Percentiles rank a stretch among this genome's conserved stretches.
Conservation (phyloP, 179 eudicot genomes). For the Amaranthus tricolor region DNA sequence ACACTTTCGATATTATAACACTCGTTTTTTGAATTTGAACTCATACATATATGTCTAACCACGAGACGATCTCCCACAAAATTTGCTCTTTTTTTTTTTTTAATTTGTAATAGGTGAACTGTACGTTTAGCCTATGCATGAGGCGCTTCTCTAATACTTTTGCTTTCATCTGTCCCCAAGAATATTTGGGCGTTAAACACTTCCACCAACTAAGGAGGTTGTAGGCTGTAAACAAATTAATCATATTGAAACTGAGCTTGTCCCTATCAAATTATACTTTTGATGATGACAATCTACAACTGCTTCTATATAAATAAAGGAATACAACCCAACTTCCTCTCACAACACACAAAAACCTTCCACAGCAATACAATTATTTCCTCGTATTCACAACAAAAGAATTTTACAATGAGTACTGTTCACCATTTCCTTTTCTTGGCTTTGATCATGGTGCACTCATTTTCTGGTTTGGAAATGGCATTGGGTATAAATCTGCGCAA, state of each 20-base stretch:
- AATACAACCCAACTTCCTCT: neutral
- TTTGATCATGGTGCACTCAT: constrained; percentile 3
- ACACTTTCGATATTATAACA: too few species aligned
- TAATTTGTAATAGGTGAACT: too few species aligned
- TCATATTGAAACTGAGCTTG: too few species aligned
- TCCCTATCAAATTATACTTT: too few species aligned
- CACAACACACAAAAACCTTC: neutral
- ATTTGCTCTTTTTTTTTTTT: too few species aligned
- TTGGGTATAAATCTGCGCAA: constrained; percentile 2
- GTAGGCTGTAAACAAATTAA: neutral
- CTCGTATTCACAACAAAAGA: neutral
- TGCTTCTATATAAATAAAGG: too few species aligned
- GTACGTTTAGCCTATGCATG: too few species aligned
- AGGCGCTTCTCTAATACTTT: neutral
- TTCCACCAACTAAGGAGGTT: constrained; percentile 7
- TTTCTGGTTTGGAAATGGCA: neutral
- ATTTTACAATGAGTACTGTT: constrained; percentile 8
- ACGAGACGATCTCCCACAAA: too few species aligned
- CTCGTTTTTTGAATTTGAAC: too few species aligned
- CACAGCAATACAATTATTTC: neutral
- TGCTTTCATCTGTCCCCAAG: neutral
- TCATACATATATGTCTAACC: too few species aligned
- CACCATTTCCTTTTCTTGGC: constrained; percentile 8
- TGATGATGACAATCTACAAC: too few species aligned
- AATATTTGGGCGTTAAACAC: constrained; percentile 14